A percentile compares a stretch with the other conserved stretches of the same genome.
These are phyloP conservation scores for Aspergillus latus DNA, from an alignment of 2,329 filamentous ascomycete species.

Conservation along the genomic window DNA sequence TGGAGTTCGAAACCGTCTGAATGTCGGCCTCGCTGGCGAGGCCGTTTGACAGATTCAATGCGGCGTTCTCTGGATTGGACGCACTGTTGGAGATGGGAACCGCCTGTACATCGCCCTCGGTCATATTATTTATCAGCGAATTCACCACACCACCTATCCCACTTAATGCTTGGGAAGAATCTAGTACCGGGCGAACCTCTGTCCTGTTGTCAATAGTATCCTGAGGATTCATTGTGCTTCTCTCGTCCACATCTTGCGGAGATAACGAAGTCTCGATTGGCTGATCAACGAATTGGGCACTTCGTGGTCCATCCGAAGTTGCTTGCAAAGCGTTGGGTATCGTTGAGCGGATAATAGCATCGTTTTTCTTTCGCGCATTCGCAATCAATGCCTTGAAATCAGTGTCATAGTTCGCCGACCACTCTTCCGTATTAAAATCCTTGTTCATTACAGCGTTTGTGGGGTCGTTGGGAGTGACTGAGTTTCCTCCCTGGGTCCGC, in stretches of 20 bases:
- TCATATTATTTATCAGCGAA: neutral
- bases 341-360: slow-evolving; percentile 30
- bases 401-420: slow-evolving; percentile 69
- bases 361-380: slow-evolving; percentile 62
- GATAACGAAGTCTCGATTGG: neutral
- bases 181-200: neutral
- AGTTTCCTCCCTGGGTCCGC: slow-evolving; percentile 68
- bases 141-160: slow-evolving; percentile 5
- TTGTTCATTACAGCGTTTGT: slow-evolving; percentile 69
- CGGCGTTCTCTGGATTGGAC: neutral
- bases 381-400: slow-evolving; percentile 81
- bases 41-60: neutral
- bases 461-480: slow-evolving; percentile 30
- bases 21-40: slow-evolving; percentile 8
- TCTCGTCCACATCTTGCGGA: neutral
- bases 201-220: neutral
- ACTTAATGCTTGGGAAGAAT: slow-evolving; percentile 2
- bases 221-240: neutral
- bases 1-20: slow-evolving; percentile 7
- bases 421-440: slow-evolving; percentile 78
- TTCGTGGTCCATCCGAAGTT: slow-evolving; percentile 7
- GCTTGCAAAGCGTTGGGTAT: slow-evolving; percentile 23
- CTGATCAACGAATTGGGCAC: slow-evolving; percentile 4
- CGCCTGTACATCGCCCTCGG: neutral
- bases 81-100: neutral